Conservation (phyloP, 441 rosid species). For the Dalechampia spathulata region DNA sequence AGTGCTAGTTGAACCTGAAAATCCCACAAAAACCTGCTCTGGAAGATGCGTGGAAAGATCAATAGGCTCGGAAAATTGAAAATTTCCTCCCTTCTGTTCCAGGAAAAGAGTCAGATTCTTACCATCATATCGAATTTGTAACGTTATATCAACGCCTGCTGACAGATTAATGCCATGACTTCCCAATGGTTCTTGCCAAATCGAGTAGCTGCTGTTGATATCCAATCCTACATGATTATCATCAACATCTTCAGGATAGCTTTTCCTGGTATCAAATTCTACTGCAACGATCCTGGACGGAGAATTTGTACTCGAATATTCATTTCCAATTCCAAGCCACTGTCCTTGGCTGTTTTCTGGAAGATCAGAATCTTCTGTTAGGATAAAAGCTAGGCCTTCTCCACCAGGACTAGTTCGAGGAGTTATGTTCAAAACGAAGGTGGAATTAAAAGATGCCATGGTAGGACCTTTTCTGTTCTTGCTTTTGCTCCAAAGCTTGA, state of each 20-base stretch:
- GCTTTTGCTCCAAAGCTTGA: conserved; percentile 37
- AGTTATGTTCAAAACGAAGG: conserved; percentile 39
- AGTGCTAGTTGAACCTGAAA: conserved; percentile 56
- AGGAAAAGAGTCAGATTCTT: conserved; percentile 35
- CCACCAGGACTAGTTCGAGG: conserved; percentile 37
- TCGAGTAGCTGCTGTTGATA: conserved; percentile 36
- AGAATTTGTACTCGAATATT: conserved; percentile 17
- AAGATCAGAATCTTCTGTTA: conserved; percentile 21
- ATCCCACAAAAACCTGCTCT: conserved; percentile 45
- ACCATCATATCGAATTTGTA: conserved; percentile 35
- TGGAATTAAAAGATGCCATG: conserved; percentile 37
- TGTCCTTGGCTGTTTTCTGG: conserved; percentile 43
- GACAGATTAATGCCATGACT: conserved; percentile 21
- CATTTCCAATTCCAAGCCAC: conserved; percentile 64
- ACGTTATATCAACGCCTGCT: conserved; percentile 1
- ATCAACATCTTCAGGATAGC: conserved; percentile 39
- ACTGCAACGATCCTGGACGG: conserved; percentile 40
- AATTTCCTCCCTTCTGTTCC: conserved; percentile 8
- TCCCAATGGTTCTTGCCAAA: conserved; percentile 31
- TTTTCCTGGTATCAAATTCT: conserved; percentile 67
- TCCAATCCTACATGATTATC: conserved; percentile 64
- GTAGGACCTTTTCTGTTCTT: too few species aligned
- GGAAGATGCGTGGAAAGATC: conserved; percentile 50
- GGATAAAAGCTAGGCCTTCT: conserved; percentile 60
- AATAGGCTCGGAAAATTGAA: conserved; percentile 32